A percentile compares a stretch with the other conserved stretches of the same genome.
phyloP scores from a whole-genome alignment of 139 green algal genomes.

The Chlorokybus atmophyticus region DNA sequence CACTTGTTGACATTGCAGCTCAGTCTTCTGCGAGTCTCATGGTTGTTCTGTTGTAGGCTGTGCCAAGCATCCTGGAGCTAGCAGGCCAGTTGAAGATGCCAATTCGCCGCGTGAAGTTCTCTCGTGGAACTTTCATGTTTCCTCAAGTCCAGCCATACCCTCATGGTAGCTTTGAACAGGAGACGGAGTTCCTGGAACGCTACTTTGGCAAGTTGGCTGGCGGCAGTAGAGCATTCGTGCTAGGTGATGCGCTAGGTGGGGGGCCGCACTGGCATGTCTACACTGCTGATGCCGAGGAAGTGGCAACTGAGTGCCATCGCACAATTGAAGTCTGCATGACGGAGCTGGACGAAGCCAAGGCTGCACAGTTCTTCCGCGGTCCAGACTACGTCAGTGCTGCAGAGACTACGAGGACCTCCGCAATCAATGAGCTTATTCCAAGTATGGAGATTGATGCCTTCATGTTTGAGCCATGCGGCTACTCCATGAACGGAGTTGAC shows the following conservation, averaged over 20 bases:
- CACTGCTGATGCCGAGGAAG: conserved; percentile 41
- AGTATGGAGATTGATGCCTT: conserved; percentile 81
- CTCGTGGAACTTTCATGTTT: conserved; percentile 84
- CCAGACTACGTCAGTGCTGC: too few species aligned
- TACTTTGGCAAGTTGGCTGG: conserved; percentile 55
- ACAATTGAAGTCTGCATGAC: conserved; percentile 97
- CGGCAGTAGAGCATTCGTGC: conserved; percentile 54
- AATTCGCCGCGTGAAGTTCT: conserved; percentile 63
- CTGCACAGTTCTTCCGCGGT: conserved; percentile 64
- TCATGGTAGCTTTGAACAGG: conserved; percentile 58
- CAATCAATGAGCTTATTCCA: conserved; percentile 62
- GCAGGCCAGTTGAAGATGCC: conserved; percentile 46
- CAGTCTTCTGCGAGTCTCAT: too few species aligned
- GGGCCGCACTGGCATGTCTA: conserved; percentile 87
- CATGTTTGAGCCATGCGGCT: conserved; percentile 97
- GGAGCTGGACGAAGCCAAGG: conserved; percentile 47
- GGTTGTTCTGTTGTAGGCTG: too few species aligned
- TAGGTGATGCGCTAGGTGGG: conserved; percentile 52
- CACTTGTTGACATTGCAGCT: too few species aligned
- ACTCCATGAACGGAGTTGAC: conserved; percentile 88
- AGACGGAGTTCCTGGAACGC: conserved; percentile 55
- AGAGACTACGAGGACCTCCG: conserved; percentile 27
- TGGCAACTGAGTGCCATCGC: conserved; percentile 3
- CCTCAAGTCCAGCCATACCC: conserved; percentile 47
- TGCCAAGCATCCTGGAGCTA: conserved; percentile 60